These are phyloP conservation scores for Aethionema arabicum DNA, from an alignment of 345 rosid species.

Conservation along the genomic window DNA sequence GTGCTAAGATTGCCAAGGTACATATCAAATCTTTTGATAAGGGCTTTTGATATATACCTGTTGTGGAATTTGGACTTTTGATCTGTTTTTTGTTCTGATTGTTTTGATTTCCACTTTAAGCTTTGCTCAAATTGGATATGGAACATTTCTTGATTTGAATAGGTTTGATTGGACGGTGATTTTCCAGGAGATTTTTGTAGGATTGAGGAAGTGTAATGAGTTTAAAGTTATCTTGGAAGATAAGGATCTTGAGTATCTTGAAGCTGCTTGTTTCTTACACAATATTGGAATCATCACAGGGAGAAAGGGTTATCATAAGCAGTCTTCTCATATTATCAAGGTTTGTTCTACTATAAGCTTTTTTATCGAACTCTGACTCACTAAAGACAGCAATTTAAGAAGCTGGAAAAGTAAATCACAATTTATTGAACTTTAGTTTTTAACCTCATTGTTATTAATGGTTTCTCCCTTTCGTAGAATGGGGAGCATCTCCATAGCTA, in stretches of 20 bases:
- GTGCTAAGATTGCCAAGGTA: conserved; percentile 65
- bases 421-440: neutral
- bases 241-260: conserved; percentile 64
- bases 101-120: conserved; percentile 9
- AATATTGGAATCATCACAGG: conserved; percentile 53
- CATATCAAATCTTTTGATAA: neutral
- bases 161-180: conserved; percentile 29
- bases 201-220: conserved; percentile 47
- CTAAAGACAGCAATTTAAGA: neutral
- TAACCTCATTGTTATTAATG: conserved; percentile 15
- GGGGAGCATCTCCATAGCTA: conserved; percentile 61
- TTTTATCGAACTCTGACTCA: conserved; percentile 6
- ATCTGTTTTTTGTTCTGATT: neutral
- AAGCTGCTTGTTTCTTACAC: conserved; percentile 81
- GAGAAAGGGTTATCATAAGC: conserved; percentile 76
- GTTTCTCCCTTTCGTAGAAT: conserved; percentile 41
- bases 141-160: conserved; percentile 2
- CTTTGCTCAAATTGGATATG: conserved; percentile 15
- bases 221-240: conserved; percentile 37
- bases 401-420: conserved; percentile 13
- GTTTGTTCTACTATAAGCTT: conserved; percentile 32
- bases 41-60: too few relatives aligned
- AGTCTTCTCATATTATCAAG: conserved; percentile 59
- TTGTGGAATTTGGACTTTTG: neutral
- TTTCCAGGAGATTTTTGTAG: conserved; percentile 58